A percentile compares a stretch with the other conserved stretches of the same genome.
These are phyloP conservation scores for Aspergillus incahuasiensis DNA, from an alignment of 495 filamentous ascomycete species.

Conservation along the genomic window DNA sequence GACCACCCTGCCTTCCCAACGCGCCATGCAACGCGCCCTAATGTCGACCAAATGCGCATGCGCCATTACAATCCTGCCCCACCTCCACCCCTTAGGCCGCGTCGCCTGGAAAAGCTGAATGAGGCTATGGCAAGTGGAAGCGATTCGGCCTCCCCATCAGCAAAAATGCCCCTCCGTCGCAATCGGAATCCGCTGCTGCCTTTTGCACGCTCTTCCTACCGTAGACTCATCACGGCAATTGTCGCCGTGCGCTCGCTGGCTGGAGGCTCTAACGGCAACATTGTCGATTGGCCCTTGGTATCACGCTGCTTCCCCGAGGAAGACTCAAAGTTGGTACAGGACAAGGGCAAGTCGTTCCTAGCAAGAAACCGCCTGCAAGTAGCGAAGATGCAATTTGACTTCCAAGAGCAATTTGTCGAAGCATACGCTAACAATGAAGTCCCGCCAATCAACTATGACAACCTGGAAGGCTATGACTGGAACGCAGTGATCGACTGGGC, in stretches of 20 bases:
- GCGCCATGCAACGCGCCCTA: no score
- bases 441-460: slow-evolving; percentile 64
- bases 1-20: neutral
- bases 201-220: slow-evolving; percentile 25
- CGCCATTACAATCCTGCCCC: neutral
- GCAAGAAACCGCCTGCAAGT: slow-evolving; percentile 58
- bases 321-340: slow-evolving; percentile 51
- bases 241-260: slow-evolving; percentile 67
- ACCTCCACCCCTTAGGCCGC: slow-evolving; percentile 6
- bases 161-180: slow-evolving; percentile 21
- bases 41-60: neutral
- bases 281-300: slow-evolving; percentile 73
- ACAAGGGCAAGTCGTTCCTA: slow-evolving; percentile 55
- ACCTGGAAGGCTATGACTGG: slow-evolving; percentile 76
- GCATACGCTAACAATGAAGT: slow-evolving; percentile 70
- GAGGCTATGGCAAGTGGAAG: slow-evolving; percentile 17
- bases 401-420: slow-evolving; percentile 67
- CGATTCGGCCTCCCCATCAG: neutral
- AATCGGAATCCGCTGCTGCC: slow-evolving; percentile 14
- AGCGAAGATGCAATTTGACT: slow-evolving; percentile 66
- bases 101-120: slow-evolving; percentile 29
- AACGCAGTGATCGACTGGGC: slow-evolving; percentile 70
- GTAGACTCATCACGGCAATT: slow-evolving; percentile 60
- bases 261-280: slow-evolving; percentile 60
- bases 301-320: slow-evolving; percentile 59